Evolutionary conservation across 306 rosid species (phyloP), one percentile per base, ranked within the genome.

Genomic region (Elaeagnus macrophylla): DNA sequence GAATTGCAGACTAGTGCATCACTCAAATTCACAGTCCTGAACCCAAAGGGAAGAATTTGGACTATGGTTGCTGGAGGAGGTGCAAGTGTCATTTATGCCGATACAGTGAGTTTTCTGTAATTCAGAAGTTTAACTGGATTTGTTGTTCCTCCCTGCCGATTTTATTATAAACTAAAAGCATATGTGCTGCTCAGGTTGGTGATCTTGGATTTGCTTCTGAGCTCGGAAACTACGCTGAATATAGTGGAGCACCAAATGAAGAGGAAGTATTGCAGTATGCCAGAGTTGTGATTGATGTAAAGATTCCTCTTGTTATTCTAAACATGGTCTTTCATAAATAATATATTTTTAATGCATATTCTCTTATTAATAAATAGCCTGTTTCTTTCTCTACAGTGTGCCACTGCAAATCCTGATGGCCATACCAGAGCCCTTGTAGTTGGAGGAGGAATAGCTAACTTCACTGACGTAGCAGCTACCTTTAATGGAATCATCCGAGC

Each of bases 41-140:
- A 90, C 66, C 95, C 97, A 16, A 70, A 78, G 63, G 97, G 97
- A 51, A 64, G 95, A 68, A 90, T 90, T 68, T 90, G 97, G 97
- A 90, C 97, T 60, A 90, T 90, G 97, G 97, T 90, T 32, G 97
- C 97, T 35, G 97, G 97, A 40, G 97, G 97, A 78, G 97, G 97
- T 67, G 94, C 97, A 14, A 90, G 97, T 70, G 97, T 90, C 73
- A 90, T 90, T 70, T 90, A 90, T 8, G 95, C 97, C 38, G 94
- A 90, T 73, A 90, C 97, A 60, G 97, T 90, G 60, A 1, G 69
- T 39, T 66, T 42, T 39, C 69, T 49, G 16, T 36, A 48, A 69
- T 55, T 51, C 48, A 54, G 44, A 67, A 46, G 43, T 75, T 61
- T 52, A 42, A 36, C 68, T 60, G 10, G 54, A 43, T 54, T 50